A percentile compares a stretch with the other conserved stretches of the same genome.
phyloP scores from a whole-genome alignment of 345 rosid species.

The Brassica juncea region DNA sequence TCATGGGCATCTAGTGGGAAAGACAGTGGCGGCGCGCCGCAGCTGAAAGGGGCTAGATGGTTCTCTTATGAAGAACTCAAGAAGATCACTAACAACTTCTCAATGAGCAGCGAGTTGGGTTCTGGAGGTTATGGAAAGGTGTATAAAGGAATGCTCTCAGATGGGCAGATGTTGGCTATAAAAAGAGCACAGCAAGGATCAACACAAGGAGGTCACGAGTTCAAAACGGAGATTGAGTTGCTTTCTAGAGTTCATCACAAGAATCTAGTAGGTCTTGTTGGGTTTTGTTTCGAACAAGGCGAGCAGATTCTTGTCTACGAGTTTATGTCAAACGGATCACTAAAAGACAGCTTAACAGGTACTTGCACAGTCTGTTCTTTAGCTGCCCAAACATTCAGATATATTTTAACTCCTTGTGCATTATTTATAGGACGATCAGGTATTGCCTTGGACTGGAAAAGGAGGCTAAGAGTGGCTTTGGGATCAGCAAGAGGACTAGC shows the following conservation, averaged over 20 bases:
- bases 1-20: slow-evolving; percentile 91
- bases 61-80: slow-evolving; percentile 91
- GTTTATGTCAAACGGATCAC: slow-evolving; percentile 82
- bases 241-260: slow-evolving; percentile 95
- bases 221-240: slow-evolving; percentile 96
- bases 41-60: slow-evolving; percentile 95
- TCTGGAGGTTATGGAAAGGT: slow-evolving; percentile 98
- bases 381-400: background rate
- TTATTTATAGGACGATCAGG: slow-evolving; percentile 61
- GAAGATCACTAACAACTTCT: slow-evolving; percentile 72
- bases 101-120: slow-evolving; percentile 74
- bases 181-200: slow-evolving; percentile 94
- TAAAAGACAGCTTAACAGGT: slow-evolving; percentile 83
- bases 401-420: background rate
- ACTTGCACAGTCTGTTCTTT: slow-evolving; percentile 7
- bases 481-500: slow-evolving; percentile 93
- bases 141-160: slow-evolving; percentile 76
- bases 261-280: slow-evolving; percentile 86
- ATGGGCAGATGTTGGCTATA: slow-evolving; percentile 76
- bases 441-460: slow-evolving; percentile 78
- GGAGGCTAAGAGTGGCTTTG: slow-evolving; percentile 80
- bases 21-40: slow-evolving; percentile 86
- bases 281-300: slow-evolving; percentile 88
- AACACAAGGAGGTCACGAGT: slow-evolving; percentile 88
- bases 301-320: slow-evolving; percentile 93